Base-by-base conservation (phyloP, 1,284 basidiomycete genomes). In the Sutorius eximius region DNA sequence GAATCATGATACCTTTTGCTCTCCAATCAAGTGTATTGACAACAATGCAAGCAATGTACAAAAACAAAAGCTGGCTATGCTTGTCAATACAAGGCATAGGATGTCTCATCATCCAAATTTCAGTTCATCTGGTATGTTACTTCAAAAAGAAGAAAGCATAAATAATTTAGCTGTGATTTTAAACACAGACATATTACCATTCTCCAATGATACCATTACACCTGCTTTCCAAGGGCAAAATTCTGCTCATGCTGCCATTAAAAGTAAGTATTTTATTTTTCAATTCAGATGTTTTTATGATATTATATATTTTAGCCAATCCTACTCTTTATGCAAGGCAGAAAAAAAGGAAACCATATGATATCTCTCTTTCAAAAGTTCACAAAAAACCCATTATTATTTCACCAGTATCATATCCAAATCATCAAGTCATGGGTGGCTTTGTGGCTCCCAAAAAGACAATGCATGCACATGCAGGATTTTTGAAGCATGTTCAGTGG, bases 21-120 rank as follows among this genome's bases (percentile, higher is more conserved):
- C 43, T 27, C 6, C 15, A 7, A 2, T 13, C 3, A 27, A 37
- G 3, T 10, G 20, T 38, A 2, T 20, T 22, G 7, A 47, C n/a
- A 3, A 13, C 0, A 6, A 22, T 53, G 5, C 18, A 37, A 50
- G 11, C 1, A 5, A 16, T 22, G 27, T 51, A 11, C 50, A 61
- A 20, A 53, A 15, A 16, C 56, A 61, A 12, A 58, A 24, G 18
- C 4, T 53, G 9, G 58, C 56, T 1, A 27, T 68, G 34, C 32
- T 55, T 40, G 16, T 66, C 32, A 67, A 67, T 6, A 61, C 58
- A 44, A 58, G 65, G 18, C 49, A 67, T 10, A 9, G 59, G 10
- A 51, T 30, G 30, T 1, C 12, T 9, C 3, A 56, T 36, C 18
- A 54, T 22, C 12, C 42, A 30, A 10, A 34, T 7, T 3, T 27